Evolutionary conservation across 495 filamentous ascomycete species (phyloP).

Genomic region (Jackrogersella minutella): DNA sequence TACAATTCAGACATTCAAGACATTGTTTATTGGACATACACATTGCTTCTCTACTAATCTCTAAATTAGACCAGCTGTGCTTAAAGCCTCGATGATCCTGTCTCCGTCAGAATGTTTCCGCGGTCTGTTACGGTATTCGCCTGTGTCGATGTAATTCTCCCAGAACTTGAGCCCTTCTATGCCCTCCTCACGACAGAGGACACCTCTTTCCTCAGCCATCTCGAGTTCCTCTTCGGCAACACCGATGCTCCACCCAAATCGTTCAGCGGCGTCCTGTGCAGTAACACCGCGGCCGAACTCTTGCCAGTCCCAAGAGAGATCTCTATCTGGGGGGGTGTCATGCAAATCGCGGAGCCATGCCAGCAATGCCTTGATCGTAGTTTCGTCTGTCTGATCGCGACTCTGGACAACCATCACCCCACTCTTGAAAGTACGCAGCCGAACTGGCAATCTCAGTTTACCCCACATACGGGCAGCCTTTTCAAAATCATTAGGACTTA

Average conservation of each 20-base stretch:
- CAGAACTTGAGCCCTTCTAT: conserved; percentile 85
- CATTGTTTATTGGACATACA: background rate
- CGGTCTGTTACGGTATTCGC: conserved; percentile 43
- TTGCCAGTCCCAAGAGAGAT: conserved; percentile 77
- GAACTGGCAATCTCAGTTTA: conserved; percentile 83
- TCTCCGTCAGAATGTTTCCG: conserved; percentile 30
- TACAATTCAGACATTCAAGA: background rate
- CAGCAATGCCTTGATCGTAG: conserved; percentile 78
- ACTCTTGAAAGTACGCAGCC: conserved; percentile 86
- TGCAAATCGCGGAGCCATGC: conserved; percentile 81
- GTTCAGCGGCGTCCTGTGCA: conserved; percentile 86
- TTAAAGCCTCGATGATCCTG: conserved; percentile 44
- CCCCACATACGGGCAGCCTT: conserved; percentile 90
- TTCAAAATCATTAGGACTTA: conserved; percentile 91
- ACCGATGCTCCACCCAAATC: conserved; percentile 98
- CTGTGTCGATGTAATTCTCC: conserved; percentile 69
- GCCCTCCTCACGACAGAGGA: conserved; percentile 82
- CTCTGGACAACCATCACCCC: conserved; percentile 92
- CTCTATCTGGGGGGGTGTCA: conserved; percentile 65
- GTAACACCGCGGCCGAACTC: conserved; percentile 84
- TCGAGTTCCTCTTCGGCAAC: conserved; percentile 95
- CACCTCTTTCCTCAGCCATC: conserved; percentile 92
- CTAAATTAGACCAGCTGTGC: conserved; percentile 51
- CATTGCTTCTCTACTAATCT: conserved; percentile 10
- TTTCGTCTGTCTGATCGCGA: conserved; percentile 87